A percentile compares a stretch with the other conserved stretches of the same genome.
phyloP scores from a whole-genome alignment of 163 green algal species.

The Prototheca wickerhamii region DNA sequence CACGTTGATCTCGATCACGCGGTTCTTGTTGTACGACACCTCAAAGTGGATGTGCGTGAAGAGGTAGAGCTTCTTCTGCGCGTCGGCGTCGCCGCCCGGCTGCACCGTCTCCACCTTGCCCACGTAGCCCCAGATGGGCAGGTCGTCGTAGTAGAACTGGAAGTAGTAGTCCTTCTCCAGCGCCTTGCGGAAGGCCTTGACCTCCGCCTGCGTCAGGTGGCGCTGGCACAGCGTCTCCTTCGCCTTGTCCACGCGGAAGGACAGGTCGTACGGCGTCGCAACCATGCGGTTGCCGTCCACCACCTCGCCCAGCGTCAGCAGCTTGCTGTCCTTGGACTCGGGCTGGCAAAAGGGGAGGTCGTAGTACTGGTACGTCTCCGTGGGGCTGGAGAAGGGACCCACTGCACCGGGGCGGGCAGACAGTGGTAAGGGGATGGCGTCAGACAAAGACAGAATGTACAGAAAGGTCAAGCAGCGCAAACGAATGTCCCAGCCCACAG shows the following conservation, averaged over 20 bases:
- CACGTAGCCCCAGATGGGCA: constrained; percentile 95
- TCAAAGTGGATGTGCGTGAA: constrained; percentile 99
- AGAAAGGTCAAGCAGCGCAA: neutral
- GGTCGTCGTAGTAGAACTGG: constrained; percentile 95
- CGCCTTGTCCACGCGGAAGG: constrained; percentile 77
- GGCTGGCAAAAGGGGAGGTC: constrained; percentile 89
- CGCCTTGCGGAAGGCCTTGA: constrained; percentile 74
- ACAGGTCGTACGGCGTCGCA: constrained; percentile 51
- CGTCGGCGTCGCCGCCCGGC: constrained; percentile 1
- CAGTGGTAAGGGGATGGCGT: neutral
- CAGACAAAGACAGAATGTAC: neutral
- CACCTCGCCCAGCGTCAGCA: constrained; percentile 40
- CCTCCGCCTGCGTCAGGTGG: constrained; percentile 53
- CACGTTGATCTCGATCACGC: constrained; percentile 91
- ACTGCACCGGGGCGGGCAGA: constrained; percentile 21
- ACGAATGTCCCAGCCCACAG: neutral
- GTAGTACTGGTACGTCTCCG: constrained; percentile 97
- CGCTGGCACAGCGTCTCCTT: constrained; percentile 74
- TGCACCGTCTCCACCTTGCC: constrained; percentile 71
- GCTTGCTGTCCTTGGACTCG: constrained; percentile 48
- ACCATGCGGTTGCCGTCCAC: constrained; percentile 57
- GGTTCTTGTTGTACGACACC: constrained; percentile 76
- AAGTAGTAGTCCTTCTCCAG: constrained; percentile 96
- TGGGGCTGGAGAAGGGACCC: constrained; percentile 64
- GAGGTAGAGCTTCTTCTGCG: constrained; percentile 51